A percentile compares a stretch with the other conserved stretches of the same genome.
Evolutionary conservation across 306 rosid species (phyloP).

Genomic region (Castanea sativa): DNA sequence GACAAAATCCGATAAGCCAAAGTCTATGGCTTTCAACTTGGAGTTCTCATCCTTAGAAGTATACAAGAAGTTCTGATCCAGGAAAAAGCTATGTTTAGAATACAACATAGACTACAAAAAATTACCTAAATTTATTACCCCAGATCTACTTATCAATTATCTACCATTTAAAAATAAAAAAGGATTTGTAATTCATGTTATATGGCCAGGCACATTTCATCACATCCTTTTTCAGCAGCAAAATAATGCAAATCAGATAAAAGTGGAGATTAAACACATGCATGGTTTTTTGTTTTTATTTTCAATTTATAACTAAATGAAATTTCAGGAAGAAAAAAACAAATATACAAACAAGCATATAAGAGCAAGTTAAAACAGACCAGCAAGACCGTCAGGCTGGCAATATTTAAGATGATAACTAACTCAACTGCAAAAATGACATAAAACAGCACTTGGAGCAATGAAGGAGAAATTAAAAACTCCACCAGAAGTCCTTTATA

Average conservation of each 20-base stretch:
- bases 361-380: neutral
- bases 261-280: neutral
- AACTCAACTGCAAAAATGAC: neutral
- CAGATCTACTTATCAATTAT: conserved; percentile 21
- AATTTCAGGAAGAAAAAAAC: neutral
- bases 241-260: neutral
- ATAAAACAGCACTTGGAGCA: neutral
- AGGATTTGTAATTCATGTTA: neutral
- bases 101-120: conserved; percentile 8
- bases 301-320: neutral
- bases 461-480: neutral
- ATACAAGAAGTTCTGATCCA: conserved; percentile 81
- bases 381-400: neutral
- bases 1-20: conserved; percentile 93
- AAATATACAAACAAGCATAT: neutral
- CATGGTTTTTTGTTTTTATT: neutral
- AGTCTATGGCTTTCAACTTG: conserved; percentile 90
- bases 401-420: neutral
- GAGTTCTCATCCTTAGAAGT: conserved; percentile 80
- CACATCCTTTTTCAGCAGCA: neutral
- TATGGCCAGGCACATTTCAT: neutral
- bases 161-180: conserved; percentile 5
- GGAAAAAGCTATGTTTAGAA: conserved; percentile 19
- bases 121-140: conserved; percentile 4
- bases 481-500: neutral